Conservation (phyloP, 2,329 filamentous ascomycete genomes). For the Fusarium tjaetaba region DNA sequence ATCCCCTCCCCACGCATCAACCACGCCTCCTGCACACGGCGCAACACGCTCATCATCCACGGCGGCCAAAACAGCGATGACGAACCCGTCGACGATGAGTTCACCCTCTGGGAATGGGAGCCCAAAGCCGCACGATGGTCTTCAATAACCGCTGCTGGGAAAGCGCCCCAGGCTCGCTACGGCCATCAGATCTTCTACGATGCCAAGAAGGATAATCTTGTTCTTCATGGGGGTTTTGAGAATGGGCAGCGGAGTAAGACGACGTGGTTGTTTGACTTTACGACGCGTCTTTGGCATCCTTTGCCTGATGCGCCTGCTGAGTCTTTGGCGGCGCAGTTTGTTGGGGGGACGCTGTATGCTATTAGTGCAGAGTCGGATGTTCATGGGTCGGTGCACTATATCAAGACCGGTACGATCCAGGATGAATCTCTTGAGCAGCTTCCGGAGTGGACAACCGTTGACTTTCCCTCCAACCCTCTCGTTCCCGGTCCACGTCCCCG, state of each 20-base stretch:
- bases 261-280: conserved; percentile 36
- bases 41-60: conserved; percentile 19
- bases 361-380: conserved; percentile 30
- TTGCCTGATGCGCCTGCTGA: conserved; percentile 15
- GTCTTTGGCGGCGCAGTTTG: conserved; percentile 20
- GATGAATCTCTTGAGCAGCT: conserved; percentile 1
- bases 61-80: conserved; percentile 18
- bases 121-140: conserved; percentile 13
- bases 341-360: conserved; percentile 26
- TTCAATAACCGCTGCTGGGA: conserved; percentile 12
- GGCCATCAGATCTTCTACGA: conserved; percentile 30
- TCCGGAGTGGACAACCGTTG: conserved; percentile 19
- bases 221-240: conserved; percentile 27
- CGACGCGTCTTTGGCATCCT: conserved; percentile 14
- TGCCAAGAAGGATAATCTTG: conserved; percentile 14
- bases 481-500: conserved; percentile 29
- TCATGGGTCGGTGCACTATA: conserved; percentile 24
- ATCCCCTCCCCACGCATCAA: conserved; percentile 4
- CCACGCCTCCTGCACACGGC: conserved; percentile 27
- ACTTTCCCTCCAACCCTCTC: conserved; percentile 29
- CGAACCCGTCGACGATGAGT: conserved; percentile 15
- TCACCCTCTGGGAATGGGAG: conserved; percentile 32
- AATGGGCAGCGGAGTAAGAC: neutral
- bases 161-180: conserved; percentile 1
- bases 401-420: conserved; percentile 7